phyloP scores from a whole-genome alignment of 192 early-diverging fungal genomes.

The Allomyces javanicus region DNA sequence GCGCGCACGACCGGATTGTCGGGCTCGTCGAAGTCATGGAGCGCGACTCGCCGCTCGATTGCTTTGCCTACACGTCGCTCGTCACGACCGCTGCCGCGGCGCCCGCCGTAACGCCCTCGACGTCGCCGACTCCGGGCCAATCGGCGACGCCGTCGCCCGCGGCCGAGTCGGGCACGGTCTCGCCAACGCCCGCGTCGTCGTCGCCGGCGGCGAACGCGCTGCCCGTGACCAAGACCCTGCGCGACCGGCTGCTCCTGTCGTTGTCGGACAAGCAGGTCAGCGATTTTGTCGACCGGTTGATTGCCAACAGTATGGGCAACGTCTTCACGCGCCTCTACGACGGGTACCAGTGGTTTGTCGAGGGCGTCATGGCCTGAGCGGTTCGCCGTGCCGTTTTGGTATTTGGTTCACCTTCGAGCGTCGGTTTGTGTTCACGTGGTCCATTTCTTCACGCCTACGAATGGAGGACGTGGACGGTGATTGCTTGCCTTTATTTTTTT shows the following conservation, averaged over 20 bases:
- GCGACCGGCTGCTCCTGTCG: conserved; percentile 68
- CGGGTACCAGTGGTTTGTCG: conserved; percentile 92
- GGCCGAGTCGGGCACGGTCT: too few species aligned
- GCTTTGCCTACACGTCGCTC: conserved; percentile 31
- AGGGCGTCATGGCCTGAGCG: conserved; percentile 37
- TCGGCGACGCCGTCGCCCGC: too few species aligned
- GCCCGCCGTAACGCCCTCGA: neutral
- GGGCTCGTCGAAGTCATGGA: conserved; percentile 91
- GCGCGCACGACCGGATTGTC: conserved; percentile 71
- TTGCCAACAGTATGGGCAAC: conserved; percentile 77
- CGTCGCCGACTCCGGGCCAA: neutral
- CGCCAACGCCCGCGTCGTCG: too few species aligned
- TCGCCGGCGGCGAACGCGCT: too few species aligned
- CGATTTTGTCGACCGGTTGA: conserved; percentile 68
- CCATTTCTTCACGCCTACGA: too few species aligned
- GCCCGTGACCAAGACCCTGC: conserved; percentile 49
- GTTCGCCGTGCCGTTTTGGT: too few species aligned
- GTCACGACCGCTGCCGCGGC: neutral
- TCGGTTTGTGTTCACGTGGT: too few species aligned
- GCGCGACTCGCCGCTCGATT: conserved; percentile 48
- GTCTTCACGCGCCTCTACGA: conserved; percentile 92
- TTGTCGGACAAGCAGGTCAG: conserved; percentile 74
- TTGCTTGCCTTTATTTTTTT: too few species aligned
- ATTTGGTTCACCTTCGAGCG: too few species aligned
- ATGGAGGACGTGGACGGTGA: too few species aligned